phyloP scores from a whole-genome alignment of 2,329 filamentous ascomycete species.

The Conoideocrella luteorostrata region DNA sequence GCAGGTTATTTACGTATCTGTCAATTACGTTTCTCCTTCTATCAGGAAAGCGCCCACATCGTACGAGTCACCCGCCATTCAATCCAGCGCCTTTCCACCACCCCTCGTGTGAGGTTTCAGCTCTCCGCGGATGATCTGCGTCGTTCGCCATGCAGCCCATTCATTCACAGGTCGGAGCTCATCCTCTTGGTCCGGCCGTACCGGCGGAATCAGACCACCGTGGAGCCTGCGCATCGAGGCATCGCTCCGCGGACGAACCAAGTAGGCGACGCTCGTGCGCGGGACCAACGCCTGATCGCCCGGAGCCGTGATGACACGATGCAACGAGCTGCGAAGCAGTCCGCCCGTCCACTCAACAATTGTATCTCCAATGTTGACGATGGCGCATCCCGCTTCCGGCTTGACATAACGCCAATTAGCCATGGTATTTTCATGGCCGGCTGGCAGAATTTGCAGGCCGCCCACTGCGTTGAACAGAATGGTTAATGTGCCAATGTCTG shows the following conservation, averaged over 20 bases:
- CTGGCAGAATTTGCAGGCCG: constrained; percentile 29
- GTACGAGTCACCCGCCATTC: too few relatives aligned
- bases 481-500: constrained; percentile 32
- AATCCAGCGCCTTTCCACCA: too few relatives aligned
- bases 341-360: constrained; percentile 27
- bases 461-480: constrained; percentile 32
- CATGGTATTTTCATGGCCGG: too few relatives aligned
- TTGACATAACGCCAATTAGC: constrained; percentile 26
- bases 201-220: not conserved
- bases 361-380: constrained; percentile 32
- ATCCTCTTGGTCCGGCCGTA: not conserved
- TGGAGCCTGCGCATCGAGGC: not conserved
- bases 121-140: not conserved
- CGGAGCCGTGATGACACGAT: constrained; percentile 23
- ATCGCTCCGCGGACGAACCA: not conserved
- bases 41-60: too few relatives aligned
- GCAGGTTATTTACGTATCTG: too few relatives aligned
- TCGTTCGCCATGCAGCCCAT: not conserved
- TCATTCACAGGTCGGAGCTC: not conserved
- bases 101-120: not conserved
- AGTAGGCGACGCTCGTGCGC: not conserved
- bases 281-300: constrained; percentile 2
- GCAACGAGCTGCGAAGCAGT: constrained; percentile 24
- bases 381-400: constrained; percentile 25
- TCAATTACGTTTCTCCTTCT: too few relatives aligned